phyloP scores from a whole-genome alignment of 164 flowering plant species.

The Aristolochia californica region DNA sequence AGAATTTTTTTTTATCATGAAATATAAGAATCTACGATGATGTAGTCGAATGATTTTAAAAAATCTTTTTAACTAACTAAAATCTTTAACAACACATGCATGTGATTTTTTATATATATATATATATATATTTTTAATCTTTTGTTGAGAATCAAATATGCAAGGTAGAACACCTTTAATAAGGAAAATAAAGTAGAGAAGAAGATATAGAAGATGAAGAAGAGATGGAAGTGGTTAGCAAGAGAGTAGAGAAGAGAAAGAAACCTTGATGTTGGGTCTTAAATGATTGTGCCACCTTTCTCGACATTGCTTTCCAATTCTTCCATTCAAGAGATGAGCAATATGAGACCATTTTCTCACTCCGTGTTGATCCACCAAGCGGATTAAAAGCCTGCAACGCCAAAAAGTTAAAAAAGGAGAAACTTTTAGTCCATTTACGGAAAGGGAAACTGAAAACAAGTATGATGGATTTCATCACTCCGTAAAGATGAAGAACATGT shows the following conservation, averaged over 20 bases:
- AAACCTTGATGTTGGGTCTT: slow-evolving; percentile 74
- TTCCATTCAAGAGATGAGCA: slow-evolving; percentile 49
- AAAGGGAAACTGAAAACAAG: not conserved
- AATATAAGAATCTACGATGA: too few relatives aligned
- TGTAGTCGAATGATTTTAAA: too few relatives aligned
- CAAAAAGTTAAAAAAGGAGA: not conserved
- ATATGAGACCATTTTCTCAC: slow-evolving; percentile 80
- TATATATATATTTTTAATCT: too few relatives aligned
- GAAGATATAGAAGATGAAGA: not conserved
- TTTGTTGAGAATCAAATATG: too few relatives aligned
- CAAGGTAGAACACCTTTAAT: too few relatives aligned
- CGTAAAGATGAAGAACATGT: too few relatives aligned
- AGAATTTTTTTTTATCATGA: too few relatives aligned
- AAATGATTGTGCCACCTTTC: slow-evolving; percentile 95
- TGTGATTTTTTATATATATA: too few relatives aligned
- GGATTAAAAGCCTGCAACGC: slow-evolving; percentile 31
- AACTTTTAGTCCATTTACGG: not conserved
- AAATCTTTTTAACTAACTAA: too few relatives aligned
- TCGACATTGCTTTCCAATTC: slow-evolving; percentile 88
- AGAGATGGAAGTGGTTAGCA: not conserved
- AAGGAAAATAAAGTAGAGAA: not conserved
- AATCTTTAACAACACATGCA: too few relatives aligned
- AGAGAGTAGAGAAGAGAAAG: not conserved
- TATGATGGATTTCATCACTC: not conserved
- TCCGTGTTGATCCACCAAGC: slow-evolving; percentile 63